Base-by-base conservation (phyloP, 2,329 filamentous ascomycete genomes). In the Pseudogymnoascus sp. region DNA sequence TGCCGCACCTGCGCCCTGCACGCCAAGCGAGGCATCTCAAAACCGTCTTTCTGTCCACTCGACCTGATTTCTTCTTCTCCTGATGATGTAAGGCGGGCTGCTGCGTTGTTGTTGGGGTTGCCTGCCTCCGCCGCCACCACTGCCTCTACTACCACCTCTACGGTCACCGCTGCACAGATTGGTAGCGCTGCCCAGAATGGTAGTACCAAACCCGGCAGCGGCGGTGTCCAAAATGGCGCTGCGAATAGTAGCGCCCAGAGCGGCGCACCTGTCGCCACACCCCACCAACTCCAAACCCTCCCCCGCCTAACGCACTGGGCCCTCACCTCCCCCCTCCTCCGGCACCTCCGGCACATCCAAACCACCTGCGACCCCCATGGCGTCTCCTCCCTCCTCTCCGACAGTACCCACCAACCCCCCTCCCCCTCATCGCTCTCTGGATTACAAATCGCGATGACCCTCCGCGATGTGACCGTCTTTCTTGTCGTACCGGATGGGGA, bases 381-480 rank as follows among this genome's bases (percentile, higher is more conserved):
- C 0, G 68, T 70, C 2, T 44, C 40, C 18, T 5, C 7, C 37
- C 3, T 40, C n/a, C 37, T 40, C 37, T 3, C 14, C 14, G 3
- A 3, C n/a, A 5, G 5, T 6, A 8, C 28, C 7, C 23, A 2
- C 23, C 23, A 25, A 21, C 8, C 28, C 28, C 8, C 28, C 28
- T 31, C 31, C 10, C 4, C 31, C 31, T 33, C 31, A 10, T 33
- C 31, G 3, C 31, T 31, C 28, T 31, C 28, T 11, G 31, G 31
- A 2, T 10, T 33, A 0, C 31, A 33, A 12, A 77, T 90, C 5
- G 88, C 89, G 63, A 93, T 93, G 90, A 92, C 90, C 3, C 73
- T 94, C 67, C 79, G 90, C 60, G 90, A 94, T 76, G 92, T 90
- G 73, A 90, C 88, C 3, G 82, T 90, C 69, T 92, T 88, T 70